A percentile compares a stretch with the other conserved stretches of the same genome.
Conservation (phyloP, 352 stramenopile species). For the Phytophthora nicotianae region DNA sequence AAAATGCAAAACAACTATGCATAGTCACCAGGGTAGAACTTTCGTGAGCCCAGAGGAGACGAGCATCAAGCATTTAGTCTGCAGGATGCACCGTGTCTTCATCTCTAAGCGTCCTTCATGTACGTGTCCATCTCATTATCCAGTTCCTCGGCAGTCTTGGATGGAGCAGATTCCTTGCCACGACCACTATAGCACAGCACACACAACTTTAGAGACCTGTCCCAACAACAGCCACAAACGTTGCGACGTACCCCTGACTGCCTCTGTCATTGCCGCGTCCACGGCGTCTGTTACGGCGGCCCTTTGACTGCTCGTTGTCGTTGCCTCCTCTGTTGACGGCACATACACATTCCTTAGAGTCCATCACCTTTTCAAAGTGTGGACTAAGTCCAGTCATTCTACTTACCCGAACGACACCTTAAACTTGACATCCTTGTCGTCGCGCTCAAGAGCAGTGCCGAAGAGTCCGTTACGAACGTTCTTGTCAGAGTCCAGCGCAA, state of each 20-base stretch:
- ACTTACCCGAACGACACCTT: constrained; percentile 80
- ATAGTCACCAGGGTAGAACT: constrained; percentile 16
- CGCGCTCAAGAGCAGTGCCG: constrained; percentile 64
- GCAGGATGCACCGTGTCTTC: constrained; percentile 14
- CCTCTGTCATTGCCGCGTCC: constrained; percentile 37
- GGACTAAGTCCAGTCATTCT: not conserved
- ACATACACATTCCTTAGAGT: constrained; percentile 10
- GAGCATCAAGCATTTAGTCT: constrained; percentile 22
- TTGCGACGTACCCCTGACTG: constrained; percentile 21
- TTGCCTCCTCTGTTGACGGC: constrained; percentile 29
- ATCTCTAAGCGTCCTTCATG: constrained; percentile 80
- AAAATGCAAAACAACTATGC: constrained; percentile 46
- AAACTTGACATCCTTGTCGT: constrained; percentile 77
- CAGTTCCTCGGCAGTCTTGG: constrained; percentile 65
- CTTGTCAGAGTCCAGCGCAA: constrained; percentile 66
- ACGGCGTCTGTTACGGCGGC: constrained; percentile 50
- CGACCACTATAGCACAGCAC: constrained; percentile 29
- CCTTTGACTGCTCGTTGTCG: constrained; percentile 43
- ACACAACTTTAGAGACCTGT: constrained; percentile 6
- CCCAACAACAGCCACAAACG: constrained; percentile 1
- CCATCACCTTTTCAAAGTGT: not conserved
- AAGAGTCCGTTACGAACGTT: constrained; percentile 84
- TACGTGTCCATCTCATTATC: constrained; percentile 91
- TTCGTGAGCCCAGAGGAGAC: constrained; percentile 1
- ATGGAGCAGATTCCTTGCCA: constrained; percentile 37